Percentiles rank a stretch among this genome's conserved stretches.
phyloP scores from a whole-genome alignment of 73 alveolate species.

The Paramecium octaurelia region DNA sequence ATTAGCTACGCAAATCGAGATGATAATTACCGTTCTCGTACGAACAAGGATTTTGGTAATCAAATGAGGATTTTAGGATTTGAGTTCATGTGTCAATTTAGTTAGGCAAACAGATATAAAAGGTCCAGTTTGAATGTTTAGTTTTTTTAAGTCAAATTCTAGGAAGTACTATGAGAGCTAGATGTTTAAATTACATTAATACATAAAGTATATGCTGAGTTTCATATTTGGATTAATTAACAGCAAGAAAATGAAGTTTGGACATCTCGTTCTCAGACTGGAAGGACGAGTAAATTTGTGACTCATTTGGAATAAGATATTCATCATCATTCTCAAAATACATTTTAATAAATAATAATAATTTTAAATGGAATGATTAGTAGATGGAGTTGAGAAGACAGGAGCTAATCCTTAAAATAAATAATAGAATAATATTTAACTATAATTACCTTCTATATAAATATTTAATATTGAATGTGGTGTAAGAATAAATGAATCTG shows the following conservation, averaged over 20 bases:
- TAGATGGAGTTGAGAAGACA: neutral
- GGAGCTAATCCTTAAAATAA: neutral
- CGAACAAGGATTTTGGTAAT: neutral
- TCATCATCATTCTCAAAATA: neutral
- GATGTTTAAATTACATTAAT: neutral
- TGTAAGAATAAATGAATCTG: neutral
- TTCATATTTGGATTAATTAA: neutral
- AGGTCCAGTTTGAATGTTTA: neutral
- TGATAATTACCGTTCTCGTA: neutral
- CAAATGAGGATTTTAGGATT: neutral
- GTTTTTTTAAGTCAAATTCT: neutral
- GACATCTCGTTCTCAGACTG: neutral
- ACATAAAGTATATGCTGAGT: neutral
- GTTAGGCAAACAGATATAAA: neutral
- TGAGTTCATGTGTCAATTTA: neutral
- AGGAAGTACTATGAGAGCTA: neutral
- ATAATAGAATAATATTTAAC: neutral
- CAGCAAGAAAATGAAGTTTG: neutral
- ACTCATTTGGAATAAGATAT: neutral
- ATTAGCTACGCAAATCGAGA: neutral
- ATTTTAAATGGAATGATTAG: neutral
- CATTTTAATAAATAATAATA: neutral
- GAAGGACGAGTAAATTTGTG: neutral
- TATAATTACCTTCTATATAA: neutral
- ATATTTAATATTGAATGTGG: neutral